Percentiles rank a stretch among this genome's conserved stretches.
These are phyloP conservation scores for Pluteus cervinus DNA, from an alignment of 768 basidiomycete genomes.

Conservation along the genomic window DNA sequence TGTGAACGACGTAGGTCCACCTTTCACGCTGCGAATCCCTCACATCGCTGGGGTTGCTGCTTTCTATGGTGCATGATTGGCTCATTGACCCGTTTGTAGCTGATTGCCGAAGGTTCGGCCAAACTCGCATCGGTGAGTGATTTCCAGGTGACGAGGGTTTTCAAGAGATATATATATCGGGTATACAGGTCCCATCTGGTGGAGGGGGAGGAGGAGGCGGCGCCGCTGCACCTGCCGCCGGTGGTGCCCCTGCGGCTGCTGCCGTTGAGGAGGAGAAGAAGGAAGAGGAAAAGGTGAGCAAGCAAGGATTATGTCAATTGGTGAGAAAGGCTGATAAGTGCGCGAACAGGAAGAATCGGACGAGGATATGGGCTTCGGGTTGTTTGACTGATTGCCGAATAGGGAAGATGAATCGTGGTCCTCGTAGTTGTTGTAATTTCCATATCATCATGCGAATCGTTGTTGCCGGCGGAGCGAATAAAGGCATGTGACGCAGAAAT, in stretches of 20 bases:
- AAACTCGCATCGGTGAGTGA: slow-evolving; percentile 87
- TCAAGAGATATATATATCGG: slow-evolving; percentile 1
- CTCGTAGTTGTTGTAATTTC: too few species aligned
- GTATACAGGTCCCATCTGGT: slow-evolving; percentile 78
- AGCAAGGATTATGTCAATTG: not conserved
- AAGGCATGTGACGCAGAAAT: too few species aligned
- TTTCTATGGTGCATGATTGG: slow-evolving; percentile 6
- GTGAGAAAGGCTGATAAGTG: slow-evolving; percentile 4
- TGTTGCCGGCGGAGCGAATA: too few species aligned
- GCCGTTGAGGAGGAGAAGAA: slow-evolving; percentile 69
- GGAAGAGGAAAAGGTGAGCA: slow-evolving; percentile 78
- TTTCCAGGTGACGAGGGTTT: too few species aligned
- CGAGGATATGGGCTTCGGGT: slow-evolving; percentile 99
- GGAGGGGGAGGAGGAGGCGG: slow-evolving; percentile 65
- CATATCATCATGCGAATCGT: too few species aligned
- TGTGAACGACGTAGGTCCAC: slow-evolving; percentile 59
- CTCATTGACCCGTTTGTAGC: slow-evolving; percentile 29
- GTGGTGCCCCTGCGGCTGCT: slow-evolving; percentile 42
- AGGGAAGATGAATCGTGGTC: too few species aligned
- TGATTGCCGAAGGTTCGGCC: slow-evolving; percentile 88
- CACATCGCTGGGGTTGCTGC: too few species aligned
- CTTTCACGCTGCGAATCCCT: too few species aligned
- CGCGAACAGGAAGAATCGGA: slow-evolving; percentile 77
- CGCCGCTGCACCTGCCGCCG: slow-evolving; percentile 45
- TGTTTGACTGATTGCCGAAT: slow-evolving; percentile 80